These are phyloP conservation scores for Neoboletus subvelutipes DNA, from an alignment of 768 basidiomycete genomes.

Conservation along the genomic window DNA sequence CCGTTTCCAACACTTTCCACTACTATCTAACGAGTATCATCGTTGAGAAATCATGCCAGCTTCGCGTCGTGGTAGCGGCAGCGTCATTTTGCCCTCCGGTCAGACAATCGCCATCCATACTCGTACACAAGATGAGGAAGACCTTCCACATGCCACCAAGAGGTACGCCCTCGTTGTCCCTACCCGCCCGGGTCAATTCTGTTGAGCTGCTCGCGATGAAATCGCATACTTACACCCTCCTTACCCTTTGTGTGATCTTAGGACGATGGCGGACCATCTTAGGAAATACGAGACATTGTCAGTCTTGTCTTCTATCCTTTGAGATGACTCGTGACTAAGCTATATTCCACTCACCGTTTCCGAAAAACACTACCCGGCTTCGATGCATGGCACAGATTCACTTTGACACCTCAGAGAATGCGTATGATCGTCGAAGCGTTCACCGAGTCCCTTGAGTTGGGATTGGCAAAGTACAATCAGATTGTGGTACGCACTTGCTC, in stretches of 20 bases:
- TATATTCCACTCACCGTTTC: neutral
- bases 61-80: conserved; percentile 79
- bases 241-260: conserved; percentile 27
- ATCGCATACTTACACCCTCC: conserved; percentile 6
- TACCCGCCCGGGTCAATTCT: neutral
- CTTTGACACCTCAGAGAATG: conserved; percentile 88
- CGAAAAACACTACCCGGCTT: neutral
- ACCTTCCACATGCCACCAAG: conserved; percentile 92
- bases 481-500: conserved; percentile 69
- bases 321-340: conserved; percentile 3
- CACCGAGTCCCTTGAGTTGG: conserved; percentile 86
- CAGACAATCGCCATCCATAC: conserved; percentile 85
- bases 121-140: conserved; percentile 82
- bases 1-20: conserved; percentile 10
- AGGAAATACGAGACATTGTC: conserved; percentile 86
- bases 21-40: neutral
- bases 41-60: conserved; percentile 49
- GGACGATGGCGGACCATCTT: conserved; percentile 93
- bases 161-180: conserved; percentile 49
- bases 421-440: conserved; percentile 97
- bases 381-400: conserved; percentile 54
- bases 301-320: conserved; percentile 35
- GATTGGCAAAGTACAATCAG: conserved; percentile 79
- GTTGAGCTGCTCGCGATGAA: neutral
- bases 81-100: conserved; percentile 67